Evolutionary conservation across 2,329 filamentous ascomycete genomes (phyloP).

Genomic region (Calonectria montana): DNA sequence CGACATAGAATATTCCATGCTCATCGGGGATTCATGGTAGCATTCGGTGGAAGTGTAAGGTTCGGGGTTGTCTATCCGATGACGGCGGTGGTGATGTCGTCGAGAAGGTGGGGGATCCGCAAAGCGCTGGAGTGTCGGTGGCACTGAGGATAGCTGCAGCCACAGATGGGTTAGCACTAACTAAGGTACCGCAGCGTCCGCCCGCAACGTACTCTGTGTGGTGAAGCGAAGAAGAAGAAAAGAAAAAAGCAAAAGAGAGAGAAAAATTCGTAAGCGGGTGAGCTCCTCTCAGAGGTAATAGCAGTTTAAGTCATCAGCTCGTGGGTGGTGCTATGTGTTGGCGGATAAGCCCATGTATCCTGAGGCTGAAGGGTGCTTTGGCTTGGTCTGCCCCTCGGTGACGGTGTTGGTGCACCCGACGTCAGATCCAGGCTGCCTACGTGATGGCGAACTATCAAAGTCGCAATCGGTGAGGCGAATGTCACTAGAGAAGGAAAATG

Average conservation of each 20-base stretch:
- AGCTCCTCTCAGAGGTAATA: neutral
- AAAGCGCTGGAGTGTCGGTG: conserved; percentile 36
- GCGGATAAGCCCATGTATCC: conserved; percentile 32
- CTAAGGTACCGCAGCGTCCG: conserved; percentile 1
- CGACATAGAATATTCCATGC: conserved; percentile 67
- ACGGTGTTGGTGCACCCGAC: conserved; percentile 24
- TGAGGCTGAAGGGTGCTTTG: conserved; percentile 35
- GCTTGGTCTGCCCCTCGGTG: conserved; percentile 37
- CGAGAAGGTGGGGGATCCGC: conserved; percentile 32
- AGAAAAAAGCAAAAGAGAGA: neutral
- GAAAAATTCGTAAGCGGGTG: neutral
- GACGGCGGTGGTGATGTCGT: conserved; percentile 41
- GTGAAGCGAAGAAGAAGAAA: neutral
- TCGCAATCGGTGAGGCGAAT: neutral
- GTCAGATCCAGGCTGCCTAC: conserved; percentile 31
- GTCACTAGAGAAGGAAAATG: neutral
- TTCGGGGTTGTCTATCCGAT: conserved; percentile 17
- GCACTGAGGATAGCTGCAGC: conserved; percentile 29
- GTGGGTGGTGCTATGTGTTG: conserved; percentile 15
- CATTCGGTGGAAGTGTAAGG: conserved; percentile 18
- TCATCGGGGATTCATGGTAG: conserved; percentile 45
- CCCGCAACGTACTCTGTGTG: conserved; percentile 3
- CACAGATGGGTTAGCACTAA: conserved; percentile 30
- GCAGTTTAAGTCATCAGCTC: conserved; percentile 12
- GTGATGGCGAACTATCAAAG: neutral